These are phyloP conservation scores for Gypsophila paniculata DNA, from an alignment of 179 eudicot species.

Conservation along the genomic window DNA sequence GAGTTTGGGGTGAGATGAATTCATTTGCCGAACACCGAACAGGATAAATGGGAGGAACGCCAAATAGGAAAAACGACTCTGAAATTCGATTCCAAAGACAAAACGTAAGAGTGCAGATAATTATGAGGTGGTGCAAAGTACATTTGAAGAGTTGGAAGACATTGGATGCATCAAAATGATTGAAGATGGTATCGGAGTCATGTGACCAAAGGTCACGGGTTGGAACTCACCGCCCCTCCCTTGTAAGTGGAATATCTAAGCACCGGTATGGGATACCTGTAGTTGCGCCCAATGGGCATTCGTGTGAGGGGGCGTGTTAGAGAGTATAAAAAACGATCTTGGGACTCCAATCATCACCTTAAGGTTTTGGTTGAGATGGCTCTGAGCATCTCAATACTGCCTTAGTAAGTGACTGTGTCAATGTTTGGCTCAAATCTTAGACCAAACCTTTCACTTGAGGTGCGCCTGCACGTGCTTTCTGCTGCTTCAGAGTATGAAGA, in stretches of 20 bases:
- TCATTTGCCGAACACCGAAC: constrained; percentile 98
- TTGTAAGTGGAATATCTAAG: too few species aligned
- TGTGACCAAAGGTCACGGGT: too few species aligned
- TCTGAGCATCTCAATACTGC: constrained; percentile 94
- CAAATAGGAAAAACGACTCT: constrained; percentile 97
- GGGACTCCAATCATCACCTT: too few species aligned
- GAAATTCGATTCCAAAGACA: constrained; percentile 84
- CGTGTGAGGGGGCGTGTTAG: too few species aligned
- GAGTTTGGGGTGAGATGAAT: background rate
- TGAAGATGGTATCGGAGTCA: constrained; percentile 84
- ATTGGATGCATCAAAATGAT: constrained; percentile 83
- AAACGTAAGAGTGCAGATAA: constrained; percentile 54
- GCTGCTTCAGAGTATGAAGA: constrained; percentile 96
- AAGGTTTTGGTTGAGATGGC: too few species aligned
- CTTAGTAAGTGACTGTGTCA: constrained; percentile 85
- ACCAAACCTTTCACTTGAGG: constrained; percentile 84
- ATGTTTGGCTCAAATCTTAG: constrained; percentile 96
- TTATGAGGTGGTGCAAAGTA: constrained; percentile 81
- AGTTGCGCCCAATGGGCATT: too few species aligned
- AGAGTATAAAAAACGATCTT: too few species aligned
- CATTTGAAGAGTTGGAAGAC: constrained; percentile 97
- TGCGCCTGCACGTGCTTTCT: constrained; percentile 71
- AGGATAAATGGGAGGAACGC: constrained; percentile 97
- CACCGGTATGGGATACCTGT: too few species aligned
- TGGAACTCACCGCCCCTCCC: too few species aligned